A percentile compares a stretch with the other conserved stretches of the same genome.
Conservation (phyloP, 129 eudicot genomes). For the Escallonia herrerae region DNA sequence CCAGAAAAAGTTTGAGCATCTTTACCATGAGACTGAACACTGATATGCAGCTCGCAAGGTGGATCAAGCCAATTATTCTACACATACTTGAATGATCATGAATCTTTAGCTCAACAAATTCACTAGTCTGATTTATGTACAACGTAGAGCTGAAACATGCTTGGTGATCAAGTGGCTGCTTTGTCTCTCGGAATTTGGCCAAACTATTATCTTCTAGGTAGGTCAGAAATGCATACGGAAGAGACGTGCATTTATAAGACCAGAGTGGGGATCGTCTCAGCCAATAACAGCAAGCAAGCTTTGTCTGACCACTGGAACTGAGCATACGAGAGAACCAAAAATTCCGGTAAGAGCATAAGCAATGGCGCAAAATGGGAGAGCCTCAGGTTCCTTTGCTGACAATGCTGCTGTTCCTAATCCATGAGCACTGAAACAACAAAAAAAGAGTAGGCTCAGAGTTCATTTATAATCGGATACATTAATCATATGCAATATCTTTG, state of each 20-base stretch:
- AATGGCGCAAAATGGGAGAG: constrained; percentile 97
- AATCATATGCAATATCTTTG: too few species aligned
- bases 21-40: too few species aligned
- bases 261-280: constrained; percentile 21
- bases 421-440: constrained; percentile 66
- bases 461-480: too few species aligned
- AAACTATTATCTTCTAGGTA: background rate
- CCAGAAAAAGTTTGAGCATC: too few species aligned
- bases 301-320: constrained; percentile 82
- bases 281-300: constrained; percentile 92
- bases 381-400: constrained; percentile 99
- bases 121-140: background rate
- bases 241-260: too few species aligned
- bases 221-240: too few species aligned
- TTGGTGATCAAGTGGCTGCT: background rate
- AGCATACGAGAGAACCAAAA: constrained; percentile 85
- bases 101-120: background rate
- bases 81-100: too few species aligned
- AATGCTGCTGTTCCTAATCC: constrained; percentile 98
- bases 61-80: too few species aligned
- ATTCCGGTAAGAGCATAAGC: constrained; percentile 95
- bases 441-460: background rate
- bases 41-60: too few species aligned
- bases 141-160: background rate
- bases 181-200: background rate